These are phyloP conservation scores for Boletus barrowsii DNA, from an alignment of 768 basidiomycete genomes.

Conservation along the genomic window DNA sequence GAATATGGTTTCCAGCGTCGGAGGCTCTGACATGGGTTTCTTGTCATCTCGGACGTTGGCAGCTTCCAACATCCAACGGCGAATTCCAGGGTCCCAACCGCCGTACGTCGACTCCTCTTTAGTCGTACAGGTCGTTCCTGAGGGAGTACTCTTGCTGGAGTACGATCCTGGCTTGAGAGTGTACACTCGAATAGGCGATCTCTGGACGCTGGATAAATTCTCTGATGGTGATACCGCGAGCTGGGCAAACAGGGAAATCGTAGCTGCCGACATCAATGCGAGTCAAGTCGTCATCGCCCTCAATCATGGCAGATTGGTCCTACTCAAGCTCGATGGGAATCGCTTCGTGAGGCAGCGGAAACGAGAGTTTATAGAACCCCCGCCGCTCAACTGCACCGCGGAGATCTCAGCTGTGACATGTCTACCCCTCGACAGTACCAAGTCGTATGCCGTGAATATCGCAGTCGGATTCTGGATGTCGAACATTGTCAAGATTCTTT, in stretches of 20 bases:
- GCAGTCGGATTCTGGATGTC: slow-evolving; percentile 78
- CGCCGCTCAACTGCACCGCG: slow-evolving; percentile 17
- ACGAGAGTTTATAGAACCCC: slow-evolving; percentile 24
- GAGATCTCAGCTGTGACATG: slow-evolving; percentile 77
- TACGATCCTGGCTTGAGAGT: slow-evolving; percentile 43
- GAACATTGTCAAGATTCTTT: slow-evolving; percentile 58
- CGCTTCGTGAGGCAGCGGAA: slow-evolving; percentile 29
- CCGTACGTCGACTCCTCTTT: slow-evolving; percentile 47
- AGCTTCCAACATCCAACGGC: slow-evolving; percentile 51
- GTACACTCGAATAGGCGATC: slow-evolving; percentile 40
- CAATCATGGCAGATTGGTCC: slow-evolving; percentile 47
- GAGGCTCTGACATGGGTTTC: slow-evolving; percentile 50
- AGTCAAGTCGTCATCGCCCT: slow-evolving; percentile 66
- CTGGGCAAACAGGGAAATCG: slow-evolving; percentile 44
- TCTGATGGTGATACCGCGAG: slow-evolving; percentile 15
- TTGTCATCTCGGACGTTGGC: slow-evolving; percentile 57
- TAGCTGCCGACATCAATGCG: slow-evolving; percentile 66
- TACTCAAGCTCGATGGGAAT: slow-evolving; percentile 47
- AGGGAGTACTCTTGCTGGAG: slow-evolving; percentile 53
- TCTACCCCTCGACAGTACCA: slow-evolving; percentile 47
- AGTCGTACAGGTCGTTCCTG: slow-evolving; percentile 70
- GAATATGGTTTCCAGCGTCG: slow-evolving; percentile 18
- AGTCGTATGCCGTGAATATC: slow-evolving; percentile 46
- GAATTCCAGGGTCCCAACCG: slow-evolving; percentile 17
- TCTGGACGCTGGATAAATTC: slow-evolving; percentile 39